Percentiles rank a stretch among this genome's conserved stretches.
These are phyloP conservation scores for Sclerospora graminicola DNA, from an alignment of 352 stramenopile genomes.

Conservation along the genomic window DNA sequence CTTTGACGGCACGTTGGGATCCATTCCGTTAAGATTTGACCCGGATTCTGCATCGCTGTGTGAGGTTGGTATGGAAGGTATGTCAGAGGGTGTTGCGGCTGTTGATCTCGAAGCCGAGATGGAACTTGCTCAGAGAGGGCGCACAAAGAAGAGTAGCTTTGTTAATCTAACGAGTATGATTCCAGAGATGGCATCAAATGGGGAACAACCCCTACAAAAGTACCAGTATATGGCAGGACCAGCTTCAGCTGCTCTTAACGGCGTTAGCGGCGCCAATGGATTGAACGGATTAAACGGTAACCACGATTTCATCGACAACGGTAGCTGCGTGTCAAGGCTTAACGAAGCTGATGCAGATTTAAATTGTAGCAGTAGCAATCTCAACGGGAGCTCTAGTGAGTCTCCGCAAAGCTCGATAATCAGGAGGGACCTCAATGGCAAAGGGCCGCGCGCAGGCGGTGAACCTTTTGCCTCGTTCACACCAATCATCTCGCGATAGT, in stretches of 20 bases:
- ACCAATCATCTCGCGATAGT: conserved; percentile 79
- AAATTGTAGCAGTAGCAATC: conserved; percentile 7
- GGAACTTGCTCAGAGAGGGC: conserved; percentile 54
- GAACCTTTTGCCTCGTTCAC: conserved; percentile 81
- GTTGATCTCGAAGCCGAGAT: conserved; percentile 74
- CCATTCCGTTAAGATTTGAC: conserved; percentile 83
- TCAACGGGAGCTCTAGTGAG: conserved; percentile 14
- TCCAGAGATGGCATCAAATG: conserved; percentile 2
- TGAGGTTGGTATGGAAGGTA: conserved; percentile 54
- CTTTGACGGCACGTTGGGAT: conserved; percentile 88
- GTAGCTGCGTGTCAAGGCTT: conserved; percentile 15
- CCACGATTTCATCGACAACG: conserved; percentile 17
- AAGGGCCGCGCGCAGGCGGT: conserved; percentile 10
- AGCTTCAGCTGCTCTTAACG: conserved; percentile 6
- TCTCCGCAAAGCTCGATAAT: not conserved
- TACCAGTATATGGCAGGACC: conserved; percentile 20
- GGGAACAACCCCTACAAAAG: conserved; percentile 2
- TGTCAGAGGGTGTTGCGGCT: conserved; percentile 59
- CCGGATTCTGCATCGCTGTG: conserved; percentile 38
- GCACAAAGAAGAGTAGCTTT: conserved; percentile 23
- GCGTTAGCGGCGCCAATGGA: conserved; percentile 7
- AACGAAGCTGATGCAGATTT: conserved; percentile 17
- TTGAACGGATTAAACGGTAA: conserved; percentile 21
- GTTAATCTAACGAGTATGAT: conserved; percentile 4
- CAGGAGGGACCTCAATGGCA: conserved; percentile 16